Evolutionary conservation across 768 basidiomycete species (phyloP).

Genomic region (Lactarius tabidus): DNA sequence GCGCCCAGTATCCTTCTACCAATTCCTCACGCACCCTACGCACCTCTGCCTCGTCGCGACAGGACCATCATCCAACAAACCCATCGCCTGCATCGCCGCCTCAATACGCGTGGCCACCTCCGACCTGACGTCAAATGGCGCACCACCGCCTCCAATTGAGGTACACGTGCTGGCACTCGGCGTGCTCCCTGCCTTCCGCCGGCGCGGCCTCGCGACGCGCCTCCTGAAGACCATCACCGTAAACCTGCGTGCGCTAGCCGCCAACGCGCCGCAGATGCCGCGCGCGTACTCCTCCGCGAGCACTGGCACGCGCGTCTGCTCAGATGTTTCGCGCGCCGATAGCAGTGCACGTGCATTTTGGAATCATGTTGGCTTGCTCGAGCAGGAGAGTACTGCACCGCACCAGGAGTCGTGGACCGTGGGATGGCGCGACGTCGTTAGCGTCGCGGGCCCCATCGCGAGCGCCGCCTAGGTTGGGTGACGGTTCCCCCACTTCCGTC

Average conservation of each 20-base stretch:
- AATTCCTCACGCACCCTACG: conserved; percentile 20
- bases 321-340: conserved; percentile 10
- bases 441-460: conserved; percentile 17
- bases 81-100: conserved; percentile 20
- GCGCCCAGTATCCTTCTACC: conserved; percentile 22
- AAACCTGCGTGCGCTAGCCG: conserved; percentile 27
- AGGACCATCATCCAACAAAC: conserved; percentile 15
- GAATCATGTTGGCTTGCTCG: conserved; percentile 16
- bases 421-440: conserved; percentile 20
- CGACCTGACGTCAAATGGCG: conserved; percentile 28
- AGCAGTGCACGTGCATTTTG: conserved; percentile 7
- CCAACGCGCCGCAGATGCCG: conserved; percentile 16
- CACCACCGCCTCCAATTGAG: conserved; percentile 46
- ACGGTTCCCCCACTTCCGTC: neutral
- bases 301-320: conserved; percentile 1
- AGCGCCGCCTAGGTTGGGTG: neutral
- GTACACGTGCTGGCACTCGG: conserved; percentile 52
- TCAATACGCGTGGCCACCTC: conserved; percentile 30
- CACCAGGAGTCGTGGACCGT: conserved; percentile 14
- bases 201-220: conserved; percentile 41
- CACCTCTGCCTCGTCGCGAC: conserved; percentile 22
- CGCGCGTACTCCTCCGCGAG: neutral
- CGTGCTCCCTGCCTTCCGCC: conserved; percentile 43
- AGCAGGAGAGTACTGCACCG: conserved; percentile 3
- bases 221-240: conserved; percentile 36